These are phyloP conservation scores for Colletotrichum destructivum DNA, from an alignment of 2,329 filamentous ascomycete genomes.

Conservation along the genomic window DNA sequence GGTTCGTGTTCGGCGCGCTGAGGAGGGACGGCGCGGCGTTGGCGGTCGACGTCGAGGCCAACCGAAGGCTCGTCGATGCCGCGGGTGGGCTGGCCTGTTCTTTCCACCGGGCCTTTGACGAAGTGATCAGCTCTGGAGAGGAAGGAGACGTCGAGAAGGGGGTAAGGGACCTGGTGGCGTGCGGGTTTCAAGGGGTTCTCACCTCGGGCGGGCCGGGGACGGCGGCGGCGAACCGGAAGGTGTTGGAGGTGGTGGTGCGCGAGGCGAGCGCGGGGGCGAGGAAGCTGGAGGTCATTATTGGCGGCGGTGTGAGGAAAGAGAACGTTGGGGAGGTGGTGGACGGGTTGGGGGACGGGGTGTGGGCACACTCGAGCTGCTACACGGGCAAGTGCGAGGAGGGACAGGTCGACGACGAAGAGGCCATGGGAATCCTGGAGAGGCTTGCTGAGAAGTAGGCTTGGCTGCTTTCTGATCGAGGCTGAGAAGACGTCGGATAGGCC, in stretches of 20 bases:
- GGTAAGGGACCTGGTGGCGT: conserved; percentile 54
- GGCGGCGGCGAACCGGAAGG: conserved; percentile 56
- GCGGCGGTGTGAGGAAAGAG: conserved; percentile 64
- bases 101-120: conserved; percentile 72
- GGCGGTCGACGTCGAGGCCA: conserved; percentile 58
- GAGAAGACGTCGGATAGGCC: not conserved
- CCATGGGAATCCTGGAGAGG: conserved; percentile 35
- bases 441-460: conserved; percentile 15
- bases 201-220: conserved; percentile 66
- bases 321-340: conserved; percentile 54
- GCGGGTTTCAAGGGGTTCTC: conserved; percentile 67
- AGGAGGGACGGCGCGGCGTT: conserved; percentile 34
- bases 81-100: conserved; percentile 62
- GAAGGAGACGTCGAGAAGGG: conserved; percentile 44
- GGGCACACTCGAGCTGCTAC: conserved; percentile 66
- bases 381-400: conserved; percentile 29
- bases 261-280: conserved; percentile 38
- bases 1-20: conserved; percentile 71
- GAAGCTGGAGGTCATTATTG: conserved; percentile 64
- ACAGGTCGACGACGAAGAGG: conserved; percentile 36
- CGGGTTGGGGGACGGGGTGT: conserved; percentile 51
- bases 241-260: conserved; percentile 55
- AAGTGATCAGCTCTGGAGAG: conserved; percentile 52
- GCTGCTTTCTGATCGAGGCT: too few species aligned
- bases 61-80: conserved; percentile 56